Percentiles rank a stretch among this genome's conserved stretches.
Conservation (phyloP, 2,329 filamentous ascomycete species). For the Claviceps pazoutovae region DNA sequence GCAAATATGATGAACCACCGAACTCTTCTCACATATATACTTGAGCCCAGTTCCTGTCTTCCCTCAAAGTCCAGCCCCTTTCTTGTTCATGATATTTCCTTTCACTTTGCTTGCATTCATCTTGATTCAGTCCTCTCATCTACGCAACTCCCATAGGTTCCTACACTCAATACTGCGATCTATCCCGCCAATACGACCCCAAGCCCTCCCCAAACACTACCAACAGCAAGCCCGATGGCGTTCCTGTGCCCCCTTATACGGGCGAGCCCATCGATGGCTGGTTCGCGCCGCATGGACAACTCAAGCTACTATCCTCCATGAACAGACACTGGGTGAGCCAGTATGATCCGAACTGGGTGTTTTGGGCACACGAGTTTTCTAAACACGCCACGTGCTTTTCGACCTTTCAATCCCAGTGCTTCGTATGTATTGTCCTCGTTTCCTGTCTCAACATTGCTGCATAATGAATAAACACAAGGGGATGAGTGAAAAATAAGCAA, state of each 20-base stretch:
- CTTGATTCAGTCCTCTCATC: too few relatives aligned
- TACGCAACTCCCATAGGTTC: conserved; percentile 24
- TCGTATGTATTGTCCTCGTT: conserved; percentile 17
- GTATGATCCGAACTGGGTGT: conserved; percentile 37
- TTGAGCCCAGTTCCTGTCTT: neutral
- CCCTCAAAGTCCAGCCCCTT: conserved; percentile 6
- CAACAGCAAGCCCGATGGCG: conserved; percentile 36
- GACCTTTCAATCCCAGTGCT: conserved; percentile 52
- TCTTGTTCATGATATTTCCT: neutral
- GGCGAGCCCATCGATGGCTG: conserved; percentile 45
- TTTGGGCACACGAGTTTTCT: conserved; percentile 56
- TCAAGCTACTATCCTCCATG: conserved; percentile 51
- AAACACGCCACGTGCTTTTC: conserved; percentile 57
- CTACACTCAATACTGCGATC: conserved; percentile 55
- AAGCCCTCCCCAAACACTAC: conserved; percentile 49
- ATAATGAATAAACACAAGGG: neutral
- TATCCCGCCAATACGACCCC: conserved; percentile 51
- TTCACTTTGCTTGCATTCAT: too few relatives aligned
- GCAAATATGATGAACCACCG: too few relatives aligned
- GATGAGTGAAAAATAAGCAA: too few relatives aligned
- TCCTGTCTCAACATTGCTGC: neutral
- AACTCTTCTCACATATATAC: too few relatives aligned
- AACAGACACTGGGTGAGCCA: conserved; percentile 50
- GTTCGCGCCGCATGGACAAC: conserved; percentile 41
- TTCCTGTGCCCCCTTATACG: conserved; percentile 41